Base-by-base conservation (phyloP, 768 basidiomycete species). In the Amanita muscaria region DNA sequence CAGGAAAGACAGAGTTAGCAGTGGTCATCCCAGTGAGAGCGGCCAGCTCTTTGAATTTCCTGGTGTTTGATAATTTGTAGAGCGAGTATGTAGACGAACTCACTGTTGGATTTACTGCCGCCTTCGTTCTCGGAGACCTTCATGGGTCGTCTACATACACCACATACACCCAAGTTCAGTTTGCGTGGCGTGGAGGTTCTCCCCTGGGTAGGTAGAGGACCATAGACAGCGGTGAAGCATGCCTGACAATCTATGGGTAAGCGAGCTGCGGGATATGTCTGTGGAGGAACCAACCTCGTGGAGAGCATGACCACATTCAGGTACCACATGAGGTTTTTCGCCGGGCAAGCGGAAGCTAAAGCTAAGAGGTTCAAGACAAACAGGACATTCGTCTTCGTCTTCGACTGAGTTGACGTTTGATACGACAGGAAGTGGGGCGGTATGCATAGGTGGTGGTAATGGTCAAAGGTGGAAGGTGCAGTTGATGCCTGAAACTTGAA, bases 31-130 rank as follows among this genome's bases (percentile, higher is more conserved):
- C 94, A 2, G 89, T 94, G 49, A 98, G 75, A 3, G 89, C 84
- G 15, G 94, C 94, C 39, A 97, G 76, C 69, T 98, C 94, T 98
- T n/a, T n/a, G n/a, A n/a, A n/a, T n/a, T n/a, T n/a, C n/a, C n/a
- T n/a, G n/a, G n/a, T n/a, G n/a, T n/a, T n/a, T n/a, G n/a, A n/a
- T n/a, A n/a, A n/a, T n/a, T n/a, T n/a, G n/a, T n/a, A n/a, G n/a
- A n/a, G n/a, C n/a, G n/a, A n/a, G n/a, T n/a, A n/a, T n/a, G n/a
- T n/a, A n/a, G n/a, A n/a, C n/a, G n/a, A n/a, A 66, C 72, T 67
- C 68, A 96, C 94, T 98, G 70, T 93, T 94, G 25, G 77, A 83
- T 67, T 87, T 89, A n/a, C n/a, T n/a, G 48, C 81, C 80, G 8
- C 78, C 76, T 55, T 89, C 88, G 19, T 86, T 85, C 47, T 94